These are phyloP conservation scores for Lasiosphaeria miniovina DNA, from an alignment of 495 filamentous ascomycete species.

Conservation along the genomic window DNA sequence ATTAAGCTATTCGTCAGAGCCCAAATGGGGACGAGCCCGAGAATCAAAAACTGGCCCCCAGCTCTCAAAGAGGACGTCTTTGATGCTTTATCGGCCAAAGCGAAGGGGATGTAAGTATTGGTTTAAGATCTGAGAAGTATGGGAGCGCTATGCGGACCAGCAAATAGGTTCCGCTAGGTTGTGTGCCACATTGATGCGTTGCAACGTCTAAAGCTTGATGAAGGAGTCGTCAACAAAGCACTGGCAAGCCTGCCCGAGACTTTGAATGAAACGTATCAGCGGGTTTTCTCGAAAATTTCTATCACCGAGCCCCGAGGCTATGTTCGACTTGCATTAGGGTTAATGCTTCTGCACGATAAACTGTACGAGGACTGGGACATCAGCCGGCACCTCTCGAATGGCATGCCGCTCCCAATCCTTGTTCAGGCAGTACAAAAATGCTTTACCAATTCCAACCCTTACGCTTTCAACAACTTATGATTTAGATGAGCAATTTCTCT, in stretches of 20 bases:
- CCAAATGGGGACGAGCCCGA: background rate
- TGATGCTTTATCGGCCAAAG: background rate
- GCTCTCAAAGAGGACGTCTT: background rate
- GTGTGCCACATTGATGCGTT: background rate
- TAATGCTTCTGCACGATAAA: no score
- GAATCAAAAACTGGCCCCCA: background rate
- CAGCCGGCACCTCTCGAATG: no score
- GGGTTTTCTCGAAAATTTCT: background rate
- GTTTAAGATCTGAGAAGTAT: background rate
- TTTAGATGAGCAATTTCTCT: no score
- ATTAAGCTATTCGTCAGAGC: background rate
- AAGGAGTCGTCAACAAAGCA: background rate
- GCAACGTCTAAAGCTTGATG: background rate
- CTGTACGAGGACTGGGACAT: no score
- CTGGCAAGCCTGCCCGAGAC: background rate
- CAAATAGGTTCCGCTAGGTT: background rate
- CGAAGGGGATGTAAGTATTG: background rate
- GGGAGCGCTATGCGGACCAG: background rate
- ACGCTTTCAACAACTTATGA: no score
- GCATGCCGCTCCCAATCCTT: no score
- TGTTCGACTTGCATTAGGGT: no score
- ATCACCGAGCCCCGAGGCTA: no score
- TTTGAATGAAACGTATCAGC: background rate
- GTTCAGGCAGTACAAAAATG: no score
- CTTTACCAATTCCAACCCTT: no score